A percentile compares a stretch with the other conserved stretches of the same genome.
Conservation (phyloP, 148 eudicot species). For the Fagopyrum esculentum region DNA sequence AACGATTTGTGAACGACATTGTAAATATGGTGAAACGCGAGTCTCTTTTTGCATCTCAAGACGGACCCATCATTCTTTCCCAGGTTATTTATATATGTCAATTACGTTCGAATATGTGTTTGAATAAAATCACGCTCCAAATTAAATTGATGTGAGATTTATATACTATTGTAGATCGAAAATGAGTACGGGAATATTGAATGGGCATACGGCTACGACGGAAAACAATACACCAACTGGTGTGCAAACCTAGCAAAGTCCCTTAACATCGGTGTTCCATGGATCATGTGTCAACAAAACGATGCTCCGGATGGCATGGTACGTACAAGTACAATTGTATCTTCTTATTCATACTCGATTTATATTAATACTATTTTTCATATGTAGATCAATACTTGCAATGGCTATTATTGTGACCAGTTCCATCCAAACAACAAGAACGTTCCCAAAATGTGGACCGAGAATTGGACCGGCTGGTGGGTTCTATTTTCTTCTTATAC, state of each 20-base stretch:
- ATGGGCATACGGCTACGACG: neutral
- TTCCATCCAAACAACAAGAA: slow-evolving; percentile 27
- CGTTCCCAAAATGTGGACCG: slow-evolving; percentile 57
- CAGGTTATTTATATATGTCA: slow-evolving; percentile 23
- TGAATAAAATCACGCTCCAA: neutral
- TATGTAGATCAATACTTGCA: slow-evolving; percentile 48
- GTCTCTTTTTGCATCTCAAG: slow-evolving; percentile 48
- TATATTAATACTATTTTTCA: no score
- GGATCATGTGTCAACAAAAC: no score
- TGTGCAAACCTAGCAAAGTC: no score
- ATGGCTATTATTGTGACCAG: slow-evolving; percentile 42
- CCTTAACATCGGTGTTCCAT: no score
- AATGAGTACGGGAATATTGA: slow-evolving; percentile 49
- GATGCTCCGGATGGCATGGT: no score
- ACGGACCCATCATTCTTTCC: slow-evolving; percentile 53
- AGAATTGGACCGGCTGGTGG: slow-evolving; percentile 63
- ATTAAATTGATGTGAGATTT: neutral
- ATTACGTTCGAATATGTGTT: neutral
- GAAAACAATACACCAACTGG: no score
- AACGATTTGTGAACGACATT: slow-evolving; percentile 36
- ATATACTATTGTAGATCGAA: slow-evolving; percentile 29
- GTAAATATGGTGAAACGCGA: slow-evolving; percentile 39
- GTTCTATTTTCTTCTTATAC: neutral
- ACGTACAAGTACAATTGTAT: no score
- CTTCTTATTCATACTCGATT: no score